Evolutionary conservation across 176 grass and related monocot species (phyloP), one percentile per base, ranked within the genome.

Genomic region (Aegilops umbellulata): DNA sequence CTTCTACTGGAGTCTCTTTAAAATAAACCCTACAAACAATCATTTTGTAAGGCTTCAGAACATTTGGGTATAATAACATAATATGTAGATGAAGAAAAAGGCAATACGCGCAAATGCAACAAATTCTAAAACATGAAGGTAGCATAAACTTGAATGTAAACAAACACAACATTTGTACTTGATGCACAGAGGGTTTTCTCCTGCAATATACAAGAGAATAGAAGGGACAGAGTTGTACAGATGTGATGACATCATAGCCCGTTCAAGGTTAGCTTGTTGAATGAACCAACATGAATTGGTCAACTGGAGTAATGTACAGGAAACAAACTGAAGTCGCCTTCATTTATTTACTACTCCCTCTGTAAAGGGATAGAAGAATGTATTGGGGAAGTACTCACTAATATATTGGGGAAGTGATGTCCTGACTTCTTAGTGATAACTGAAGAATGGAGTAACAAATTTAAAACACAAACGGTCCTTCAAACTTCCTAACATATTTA

Each of bases 1-100:
- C 83, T 65, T 91, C 82, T 2, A 41, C 57, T 24, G 68, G 65
- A 22, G 49, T 41, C 58, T 89, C 83, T 8, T 70, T 25, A 72
- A 94, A 94, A 82, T 87, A 94, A 46, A 63, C 79, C 92, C 92
- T 94, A 67, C 24, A 82, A 44, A 55, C n/a, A 16, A 87, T 42
- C 46, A 77, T 27, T 55, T 82, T 15, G 64, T 62, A 16, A 65
- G 51, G 58, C 16, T 29, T 76, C 29, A 24, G 7, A 87, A 31
- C 44, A 77, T 25, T 85, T 6, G 74, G 57, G 51, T 8, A 76
- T 6, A 36, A 3, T 69, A 32, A 58, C 2, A 29, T 49, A 22
- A 81, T 36, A 79, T 36, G 23, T 22, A 76, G 0, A 11, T 25
- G 47, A 86, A 67, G 35, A 27, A 24, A 76, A 82, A 13, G 3